phyloP scores from a whole-genome alignment of 139 green algal genomes.

The Microglena sp. region DNA sequence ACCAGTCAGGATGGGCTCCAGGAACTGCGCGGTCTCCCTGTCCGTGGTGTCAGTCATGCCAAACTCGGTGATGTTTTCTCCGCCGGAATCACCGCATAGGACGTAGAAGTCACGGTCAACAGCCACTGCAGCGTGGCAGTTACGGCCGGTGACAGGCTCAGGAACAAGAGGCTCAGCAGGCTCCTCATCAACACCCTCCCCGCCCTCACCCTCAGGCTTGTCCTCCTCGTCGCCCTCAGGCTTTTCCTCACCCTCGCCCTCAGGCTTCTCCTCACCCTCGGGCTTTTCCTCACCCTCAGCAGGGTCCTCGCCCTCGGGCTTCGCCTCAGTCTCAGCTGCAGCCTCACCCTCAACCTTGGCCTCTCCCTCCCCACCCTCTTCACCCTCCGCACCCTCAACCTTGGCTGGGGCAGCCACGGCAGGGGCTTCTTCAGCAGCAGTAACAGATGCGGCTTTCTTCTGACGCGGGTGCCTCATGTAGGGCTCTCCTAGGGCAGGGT shows the following conservation, averaged over 20 bases:
- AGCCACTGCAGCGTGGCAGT: slow-evolving; percentile 26
- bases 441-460: neutral
- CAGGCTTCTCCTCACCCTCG: slow-evolving; percentile 6
- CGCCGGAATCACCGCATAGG: slow-evolving; percentile 48
- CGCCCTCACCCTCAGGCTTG: neutral
- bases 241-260: neutral
- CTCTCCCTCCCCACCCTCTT: slow-evolving; percentile 10
- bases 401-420: neutral
- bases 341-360: neutral
- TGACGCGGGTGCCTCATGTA: slow-evolving; percentile 28
- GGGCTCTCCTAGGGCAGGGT: slow-evolving; percentile 23
- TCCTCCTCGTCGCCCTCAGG: neutral
- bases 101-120: slow-evolving; percentile 48
- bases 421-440: neutral
- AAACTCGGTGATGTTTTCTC: slow-evolving; percentile 36
- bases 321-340: neutral
- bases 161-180: slow-evolving; percentile 2
- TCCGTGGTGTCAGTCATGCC: slow-evolving; percentile 28
- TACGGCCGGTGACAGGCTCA: slow-evolving; percentile 19
- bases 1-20: slow-evolving; percentile 42
- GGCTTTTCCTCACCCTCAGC: slow-evolving; percentile 2
- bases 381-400: slow-evolving; percentile 9
- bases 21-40: slow-evolving; percentile 22
- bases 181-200: slow-evolving; percentile 6
- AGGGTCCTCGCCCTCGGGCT: slow-evolving; percentile 1